A percentile compares a stretch with the other conserved stretches of the same genome.
phyloP scores from a whole-genome alignment of 2,329 filamentous ascomycete species.

The Knoxdaviesia capensis region DNA sequence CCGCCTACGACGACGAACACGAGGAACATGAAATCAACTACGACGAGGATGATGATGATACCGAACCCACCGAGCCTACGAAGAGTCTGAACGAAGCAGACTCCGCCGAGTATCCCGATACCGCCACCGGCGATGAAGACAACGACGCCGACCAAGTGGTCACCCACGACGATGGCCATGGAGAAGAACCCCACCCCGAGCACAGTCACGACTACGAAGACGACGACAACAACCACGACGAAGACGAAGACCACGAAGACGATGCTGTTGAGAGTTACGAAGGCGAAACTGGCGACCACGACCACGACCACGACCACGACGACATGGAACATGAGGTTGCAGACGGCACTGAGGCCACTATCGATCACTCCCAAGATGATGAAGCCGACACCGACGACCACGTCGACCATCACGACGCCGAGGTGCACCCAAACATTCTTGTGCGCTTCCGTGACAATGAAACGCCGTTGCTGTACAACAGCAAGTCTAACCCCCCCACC shows the following conservation, averaged over 20 bases:
- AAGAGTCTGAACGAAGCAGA: too few species aligned
- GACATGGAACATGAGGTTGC: slow-evolving; percentile 2
- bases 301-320: slow-evolving; percentile 4
- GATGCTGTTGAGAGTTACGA: slow-evolving; percentile 7
- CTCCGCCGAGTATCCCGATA: too few species aligned
- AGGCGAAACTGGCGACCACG: slow-evolving; percentile 3
- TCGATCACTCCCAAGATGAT: slow-evolving; percentile 6
- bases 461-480: slow-evolving; percentile 18
- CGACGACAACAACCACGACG: slow-evolving; percentile 5
- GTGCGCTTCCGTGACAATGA: slow-evolving; percentile 23
- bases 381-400: slow-evolving; percentile 2
- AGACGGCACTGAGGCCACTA: slow-evolving; percentile 1
- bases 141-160: too few species aligned
- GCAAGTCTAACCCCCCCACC: slow-evolving; percentile 10
- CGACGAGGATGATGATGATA: slow-evolving; percentile 1
- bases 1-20: slow-evolving; percentile 1
- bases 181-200: not conserved
- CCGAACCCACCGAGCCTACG: too few species aligned
- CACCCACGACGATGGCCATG: slow-evolving; percentile 1
- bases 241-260: slow-evolving; percentile 7
- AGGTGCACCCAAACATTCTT: slow-evolving; percentile 13
- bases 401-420: not conserved
- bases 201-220: slow-evolving; percentile 6
- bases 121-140: too few species aligned
- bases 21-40: slow-evolving; percentile 7